phyloP scores from a whole-genome alignment of 768 basidiomycete species.

The Boletellus emodensis region DNA sequence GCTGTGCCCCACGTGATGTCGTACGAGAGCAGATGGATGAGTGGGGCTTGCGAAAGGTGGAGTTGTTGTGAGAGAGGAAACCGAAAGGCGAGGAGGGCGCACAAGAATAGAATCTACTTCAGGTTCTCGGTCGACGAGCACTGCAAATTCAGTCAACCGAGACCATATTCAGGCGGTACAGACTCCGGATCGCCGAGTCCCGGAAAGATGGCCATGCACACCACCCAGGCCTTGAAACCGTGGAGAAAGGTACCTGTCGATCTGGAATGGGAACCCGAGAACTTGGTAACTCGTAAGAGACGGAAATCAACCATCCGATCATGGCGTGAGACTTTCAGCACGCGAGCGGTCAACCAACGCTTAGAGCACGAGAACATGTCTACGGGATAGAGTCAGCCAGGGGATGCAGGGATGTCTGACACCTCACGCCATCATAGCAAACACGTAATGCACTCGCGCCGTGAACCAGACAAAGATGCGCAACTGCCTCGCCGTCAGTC shows the following conservation, averaged over 20 bases:
- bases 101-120: constrained; percentile 37
- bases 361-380: constrained; percentile 53
- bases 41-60: too few species aligned
- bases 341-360: constrained; percentile 9
- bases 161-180: constrained; percentile 70
- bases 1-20: too few species aligned
- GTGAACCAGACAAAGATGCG: constrained; percentile 71
- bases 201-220: constrained; percentile 71
- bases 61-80: constrained; percentile 54
- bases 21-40: too few species aligned
- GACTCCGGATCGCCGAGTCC: constrained; percentile 70
- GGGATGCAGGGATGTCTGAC: not conserved
- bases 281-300: constrained; percentile 71
- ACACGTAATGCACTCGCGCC: constrained; percentile 79
- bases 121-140: constrained; percentile 25
- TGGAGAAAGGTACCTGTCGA: constrained; percentile 74
- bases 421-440: constrained; percentile 56
- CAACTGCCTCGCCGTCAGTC: constrained; percentile 80
- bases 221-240: constrained; percentile 80
- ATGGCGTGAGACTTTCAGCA: not conserved
- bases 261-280: constrained; percentile 64
- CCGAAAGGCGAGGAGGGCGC: constrained; percentile 12
- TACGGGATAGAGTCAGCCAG: constrained; percentile 9
- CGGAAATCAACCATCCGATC: constrained; percentile 50
- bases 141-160: constrained; percentile 40